Percentiles rank a stretch among this genome's conserved stretches.
phyloP scores from a whole-genome alignment of 108 stramenopile genomes.

The Aurantiochytrium sp. region DNA sequence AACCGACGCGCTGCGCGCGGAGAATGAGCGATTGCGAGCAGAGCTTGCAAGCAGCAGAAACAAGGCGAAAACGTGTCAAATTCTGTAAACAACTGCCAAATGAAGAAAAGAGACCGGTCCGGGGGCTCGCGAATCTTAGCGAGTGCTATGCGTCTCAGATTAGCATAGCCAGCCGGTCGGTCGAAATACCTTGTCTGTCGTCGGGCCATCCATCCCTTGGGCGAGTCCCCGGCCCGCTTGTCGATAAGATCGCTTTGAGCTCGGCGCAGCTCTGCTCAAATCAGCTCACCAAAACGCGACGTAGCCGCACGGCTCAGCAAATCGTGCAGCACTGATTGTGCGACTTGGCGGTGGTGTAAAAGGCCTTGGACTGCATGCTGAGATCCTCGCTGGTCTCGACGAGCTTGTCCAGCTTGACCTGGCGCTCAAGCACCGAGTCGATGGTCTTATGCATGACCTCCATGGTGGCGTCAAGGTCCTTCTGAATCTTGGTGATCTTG shows the following conservation, averaged over 20 bases:
- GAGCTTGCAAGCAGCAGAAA: not conserved
- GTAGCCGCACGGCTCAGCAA: constrained; percentile 54
- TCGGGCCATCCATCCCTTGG: too few relatives aligned
- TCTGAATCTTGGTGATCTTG: constrained; percentile 96
- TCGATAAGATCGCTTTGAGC: too few relatives aligned
- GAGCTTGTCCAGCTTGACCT: constrained; percentile 92
- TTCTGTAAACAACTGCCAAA: not conserved
- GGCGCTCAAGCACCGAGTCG: constrained; percentile 91
- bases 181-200: too few relatives aligned
- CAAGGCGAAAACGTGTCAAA: not conserved
- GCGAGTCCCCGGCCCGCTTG: too few relatives aligned
- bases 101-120: too few relatives aligned
- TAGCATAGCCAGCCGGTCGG: too few relatives aligned
- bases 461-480: constrained; percentile 96
- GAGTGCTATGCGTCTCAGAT: too few relatives aligned
- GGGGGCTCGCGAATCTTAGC: too few relatives aligned
- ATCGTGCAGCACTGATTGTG: constrained; percentile 97
- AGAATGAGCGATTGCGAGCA: not conserved
- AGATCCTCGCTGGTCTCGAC: constrained; percentile 93
- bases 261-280: too few relatives aligned
- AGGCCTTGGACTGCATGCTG: constrained; percentile 93
- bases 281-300: too few relatives aligned
- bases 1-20: not conserved
- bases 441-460: constrained; percentile 96
- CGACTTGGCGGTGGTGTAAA: constrained; percentile 98